A percentile compares a stretch with the other conserved stretches of the same genome.
Evolutionary conservation across 2,329 filamentous ascomycete species (phyloP).

Genomic region (Talaromyces pinophilus): DNA sequence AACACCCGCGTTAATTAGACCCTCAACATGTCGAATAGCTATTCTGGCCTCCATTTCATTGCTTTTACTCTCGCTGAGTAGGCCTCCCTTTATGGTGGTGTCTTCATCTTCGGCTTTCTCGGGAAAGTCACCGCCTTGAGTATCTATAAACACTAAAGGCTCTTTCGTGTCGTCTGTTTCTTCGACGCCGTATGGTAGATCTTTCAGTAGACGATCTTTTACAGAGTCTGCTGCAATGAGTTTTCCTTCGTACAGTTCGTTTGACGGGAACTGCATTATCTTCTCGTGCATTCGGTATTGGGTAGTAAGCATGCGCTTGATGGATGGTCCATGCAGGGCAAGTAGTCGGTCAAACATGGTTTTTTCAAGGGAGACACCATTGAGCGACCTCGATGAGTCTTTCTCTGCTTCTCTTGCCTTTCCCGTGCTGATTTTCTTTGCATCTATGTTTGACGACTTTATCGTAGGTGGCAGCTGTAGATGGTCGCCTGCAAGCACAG

Average conservation of each 20-base stretch:
- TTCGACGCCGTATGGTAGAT: constrained; percentile 73
- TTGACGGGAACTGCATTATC: constrained; percentile 93
- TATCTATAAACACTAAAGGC: constrained; percentile 91
- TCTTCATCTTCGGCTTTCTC: constrained; percentile 78
- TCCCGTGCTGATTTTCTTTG: constrained; percentile 41
- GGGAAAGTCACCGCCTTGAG: constrained; percentile 88
- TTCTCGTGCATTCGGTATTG: constrained; percentile 98
- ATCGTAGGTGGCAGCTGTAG: constrained; percentile 92
- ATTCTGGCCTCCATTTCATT: constrained; percentile 88
- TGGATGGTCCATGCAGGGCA: constrained; percentile 72
- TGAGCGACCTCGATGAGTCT: constrained; percentile 34
- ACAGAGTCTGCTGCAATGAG: constrained; percentile 81
- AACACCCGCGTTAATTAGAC: constrained; percentile 77
- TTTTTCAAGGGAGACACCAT: constrained; percentile 71
- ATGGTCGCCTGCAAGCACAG: constrained; percentile 90
- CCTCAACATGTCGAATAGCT: constrained; percentile 73
- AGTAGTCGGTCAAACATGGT: constrained; percentile 91
- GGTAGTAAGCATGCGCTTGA: constrained; percentile 93
- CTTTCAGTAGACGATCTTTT: constrained; percentile 70
- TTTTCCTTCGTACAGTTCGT: constrained; percentile 79
- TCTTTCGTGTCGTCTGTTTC: constrained; percentile 85
- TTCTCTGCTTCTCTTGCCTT: constrained; percentile 43
- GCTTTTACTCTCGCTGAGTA: constrained; percentile 76
- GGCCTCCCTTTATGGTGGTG: constrained; percentile 53
- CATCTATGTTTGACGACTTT: constrained; percentile 62